Conservation (phyloP, 805 yeast genomes). For the Hermanozyma aechmeae region DNA sequence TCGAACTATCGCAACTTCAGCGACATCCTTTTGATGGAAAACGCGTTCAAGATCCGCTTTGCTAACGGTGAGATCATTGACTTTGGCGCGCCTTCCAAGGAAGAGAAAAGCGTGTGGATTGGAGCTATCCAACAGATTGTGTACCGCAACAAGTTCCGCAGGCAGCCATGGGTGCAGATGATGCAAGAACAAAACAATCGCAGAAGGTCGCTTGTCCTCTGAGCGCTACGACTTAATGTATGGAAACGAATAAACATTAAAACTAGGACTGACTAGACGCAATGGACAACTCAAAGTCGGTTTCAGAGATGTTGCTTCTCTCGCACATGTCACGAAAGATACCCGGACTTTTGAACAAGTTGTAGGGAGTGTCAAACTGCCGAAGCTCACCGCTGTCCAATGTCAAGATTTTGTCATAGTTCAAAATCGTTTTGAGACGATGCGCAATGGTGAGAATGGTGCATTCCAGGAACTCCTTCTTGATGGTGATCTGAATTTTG, state of each 20-base stretch:
- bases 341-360: conserved; percentile 42
- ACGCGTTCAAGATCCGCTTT: conserved; percentile 68
- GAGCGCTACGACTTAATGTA: too few species aligned
- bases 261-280: too few species aligned
- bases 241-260: too few species aligned
- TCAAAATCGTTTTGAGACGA: conserved; percentile 63
- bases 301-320: conserved; percentile 30
- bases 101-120: conserved; percentile 61
- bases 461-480: conserved; percentile 57
- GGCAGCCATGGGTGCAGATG: conserved; percentile 50
- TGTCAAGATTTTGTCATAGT: conserved; percentile 71
- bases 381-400: conserved; percentile 71
- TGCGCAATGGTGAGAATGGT: conserved; percentile 87
- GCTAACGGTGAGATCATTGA: conserved; percentile 74
- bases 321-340: conserved; percentile 65
- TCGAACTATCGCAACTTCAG: conserved; percentile 51
- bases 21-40: conserved; percentile 59
- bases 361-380: conserved; percentile 67
- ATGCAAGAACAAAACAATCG: conserved; percentile 20
- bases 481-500: conserved; percentile 64
- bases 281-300: conserved; percentile 25
- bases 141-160: conserved; percentile 45
- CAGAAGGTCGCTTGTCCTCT: not conserved
- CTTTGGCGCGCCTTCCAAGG: conserved; percentile 71
- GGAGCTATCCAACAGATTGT: conserved; percentile 46